phyloP scores from a whole-genome alignment of 1,139 yeast genomes.

The Lodderomyces metapsilosis region DNA sequence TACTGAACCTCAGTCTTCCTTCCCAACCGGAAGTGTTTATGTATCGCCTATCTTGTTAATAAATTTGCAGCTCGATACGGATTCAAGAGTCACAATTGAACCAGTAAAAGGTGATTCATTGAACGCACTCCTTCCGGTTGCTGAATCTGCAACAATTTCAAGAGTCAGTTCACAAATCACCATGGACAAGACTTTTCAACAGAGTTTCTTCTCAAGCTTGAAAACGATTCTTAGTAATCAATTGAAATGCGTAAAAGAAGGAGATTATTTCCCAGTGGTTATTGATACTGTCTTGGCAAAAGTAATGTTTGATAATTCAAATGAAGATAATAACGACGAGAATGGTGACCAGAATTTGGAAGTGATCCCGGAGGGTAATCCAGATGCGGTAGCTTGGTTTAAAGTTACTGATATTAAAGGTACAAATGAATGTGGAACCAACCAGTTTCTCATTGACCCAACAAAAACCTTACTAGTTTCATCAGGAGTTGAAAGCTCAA shows the following conservation, averaged over 20 bases:
- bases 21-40: slow-evolving; percentile 40
- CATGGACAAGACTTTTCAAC: slow-evolving; percentile 64
- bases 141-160: slow-evolving; percentile 55
- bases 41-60: slow-evolving; percentile 65
- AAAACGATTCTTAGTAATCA: slow-evolving; percentile 59
- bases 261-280: slow-evolving; percentile 74
- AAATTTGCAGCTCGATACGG: slow-evolving; percentile 42
- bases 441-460: slow-evolving; percentile 65
- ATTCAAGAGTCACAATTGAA: slow-evolving; percentile 29
- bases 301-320: slow-evolving; percentile 47
- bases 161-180: slow-evolving; percentile 72
- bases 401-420: slow-evolving; percentile 48
- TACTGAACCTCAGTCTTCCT: slow-evolving; percentile 57
- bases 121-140: slow-evolving; percentile 30
- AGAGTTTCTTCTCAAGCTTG: slow-evolving; percentile 61
- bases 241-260: slow-evolving; percentile 55
- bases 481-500: slow-evolving; percentile 52
- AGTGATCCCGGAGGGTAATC: slow-evolving; percentile 57
- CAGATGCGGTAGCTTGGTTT: slow-evolving; percentile 87
- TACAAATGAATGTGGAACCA: slow-evolving; percentile 24
- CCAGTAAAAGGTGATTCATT: slow-evolving; percentile 19
- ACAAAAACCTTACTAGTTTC: slow-evolving; percentile 64
- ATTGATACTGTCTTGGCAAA: slow-evolving; percentile 71
- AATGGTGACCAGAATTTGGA: slow-evolving; percentile 25
- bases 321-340: slow-evolving; percentile 22